phyloP scores from a whole-genome alignment of 1,284 basidiomycete species.

The Rhodotorula mucilaginosa region DNA sequence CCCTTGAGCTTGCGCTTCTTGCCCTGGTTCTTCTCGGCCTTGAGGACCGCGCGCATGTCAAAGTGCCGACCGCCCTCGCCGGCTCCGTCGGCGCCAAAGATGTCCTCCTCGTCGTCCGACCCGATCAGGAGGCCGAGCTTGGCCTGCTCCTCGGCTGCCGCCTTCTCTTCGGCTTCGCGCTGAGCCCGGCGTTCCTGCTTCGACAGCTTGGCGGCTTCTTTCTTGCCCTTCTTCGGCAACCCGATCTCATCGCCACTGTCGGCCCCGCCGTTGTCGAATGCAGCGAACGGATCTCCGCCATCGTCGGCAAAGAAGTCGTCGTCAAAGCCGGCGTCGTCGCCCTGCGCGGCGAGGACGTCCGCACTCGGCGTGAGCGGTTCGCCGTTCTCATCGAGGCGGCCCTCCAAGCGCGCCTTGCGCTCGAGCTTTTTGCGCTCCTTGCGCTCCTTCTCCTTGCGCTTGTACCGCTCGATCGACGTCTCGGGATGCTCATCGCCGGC shows the following conservation, averaged over 20 bases:
- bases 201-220: slow-evolving; percentile 45
- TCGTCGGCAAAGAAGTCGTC: slow-evolving; percentile 43
- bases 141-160: slow-evolving; percentile 52
- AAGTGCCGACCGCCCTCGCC: slow-evolving; percentile 69
- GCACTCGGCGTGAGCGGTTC: slow-evolving; percentile 15
- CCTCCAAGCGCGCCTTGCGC: slow-evolving; percentile 49
- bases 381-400: slow-evolving; percentile 19
- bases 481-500: slow-evolving; percentile 55
- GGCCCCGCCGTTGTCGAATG: slow-evolving; percentile 52
- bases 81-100: slow-evolving; percentile 37
- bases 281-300: slow-evolving; percentile 66
- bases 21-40: slow-evolving; percentile 68
- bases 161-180: slow-evolving; percentile 37
- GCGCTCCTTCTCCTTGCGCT: slow-evolving; percentile 82
- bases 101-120: slow-evolving; percentile 54
- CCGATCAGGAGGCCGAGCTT: slow-evolving; percentile 66
- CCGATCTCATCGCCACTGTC: slow-evolving; percentile 31
- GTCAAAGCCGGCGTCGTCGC: slow-evolving; percentile 42
- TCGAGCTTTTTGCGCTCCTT: slow-evolving; percentile 62
- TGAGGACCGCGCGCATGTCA: slow-evolving; percentile 83
- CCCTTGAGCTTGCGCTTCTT: slow-evolving; percentile 54
- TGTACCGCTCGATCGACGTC: slow-evolving; percentile 76
- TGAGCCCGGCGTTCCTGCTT: slow-evolving; percentile 42
- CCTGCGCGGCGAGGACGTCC: slow-evolving; percentile 7
- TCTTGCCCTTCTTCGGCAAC: slow-evolving; percentile 41